Base-by-base conservation (phyloP, 148 eudicot species). In the Amaranthus hypochondriacus region DNA sequence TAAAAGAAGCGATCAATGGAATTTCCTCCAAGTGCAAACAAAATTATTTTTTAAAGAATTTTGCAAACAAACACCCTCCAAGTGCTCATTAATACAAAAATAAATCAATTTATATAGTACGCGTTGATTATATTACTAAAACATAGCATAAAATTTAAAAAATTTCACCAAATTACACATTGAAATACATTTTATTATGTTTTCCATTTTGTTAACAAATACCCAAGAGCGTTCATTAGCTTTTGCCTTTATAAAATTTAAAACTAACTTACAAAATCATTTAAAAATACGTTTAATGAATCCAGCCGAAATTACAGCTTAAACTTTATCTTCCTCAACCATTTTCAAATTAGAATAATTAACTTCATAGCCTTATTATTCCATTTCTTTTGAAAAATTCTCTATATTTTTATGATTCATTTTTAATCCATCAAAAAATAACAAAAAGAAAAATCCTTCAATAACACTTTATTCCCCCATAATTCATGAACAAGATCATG, bases 261-360 rank as follows among this genome's bases (percentile, higher is more conserved):
- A 57, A 46, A 65, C 39, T 56, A 65, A 54, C 9, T 47, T 63
- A n/a, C 56, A 64, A 56, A 66, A 48, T 60, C n/a, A 6, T 0
- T 3, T 14, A 60, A 78, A 4, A 70, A 44, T 4, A 78, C 70
- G 55, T 49, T 54, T 54, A 66, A 44, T 51, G 9, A 69, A 55
- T 5, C 7, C 48, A 53, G n/a, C 74, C 69, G 10, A 62, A 73
- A 79, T 62, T 68, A 53, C 39, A 42, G 61, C 50, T 4, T 8
- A 52, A 46, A 67, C 39, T 78, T 12, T 59, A 9, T 62, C 53
- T 15, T 44, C 57, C 73, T 44, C 56, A 78, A 56, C 11, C 51
- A 56, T 28, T n/a, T 73, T 67, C 68, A 73, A 59, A 28, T 28
- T 28, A 28, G 39, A 28, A 28, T 5, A 78, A 52, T 50, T 21